Conservation (phyloP, 352 stramenopile species). For the Thraustochytrium sp. region DNA sequence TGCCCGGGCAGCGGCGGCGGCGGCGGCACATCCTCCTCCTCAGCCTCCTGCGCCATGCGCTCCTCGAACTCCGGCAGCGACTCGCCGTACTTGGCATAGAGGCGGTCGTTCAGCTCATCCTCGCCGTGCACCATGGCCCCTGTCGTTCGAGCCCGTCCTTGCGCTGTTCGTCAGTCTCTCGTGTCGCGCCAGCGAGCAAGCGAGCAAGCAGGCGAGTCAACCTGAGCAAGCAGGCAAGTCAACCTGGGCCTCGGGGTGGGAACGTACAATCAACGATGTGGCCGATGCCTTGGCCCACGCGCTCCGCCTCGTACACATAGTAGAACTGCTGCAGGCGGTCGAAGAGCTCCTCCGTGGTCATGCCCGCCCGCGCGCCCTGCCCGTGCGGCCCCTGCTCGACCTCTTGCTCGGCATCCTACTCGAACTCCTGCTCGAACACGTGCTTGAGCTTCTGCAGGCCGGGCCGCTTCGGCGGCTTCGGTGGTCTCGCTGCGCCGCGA, state of each 20-base stretch:
- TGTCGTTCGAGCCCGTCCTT: not conserved
- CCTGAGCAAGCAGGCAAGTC: not conserved
- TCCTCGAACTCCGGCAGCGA: not conserved
- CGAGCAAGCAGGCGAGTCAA: not conserved
- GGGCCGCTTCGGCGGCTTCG: too few species aligned
- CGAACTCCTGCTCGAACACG: too few species aligned
- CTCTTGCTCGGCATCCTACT: too few species aligned
- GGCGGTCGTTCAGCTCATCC: slow-evolving; percentile 28
- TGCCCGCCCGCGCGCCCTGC: too few species aligned
- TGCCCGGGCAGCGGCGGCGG: not conserved
- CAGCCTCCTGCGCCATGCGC: not conserved
- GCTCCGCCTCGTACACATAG: slow-evolving; percentile 6
- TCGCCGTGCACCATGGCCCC: not conserved
- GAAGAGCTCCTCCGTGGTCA: too few species aligned
- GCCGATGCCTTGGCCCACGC: slow-evolving; percentile 31
- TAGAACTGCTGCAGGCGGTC: slow-evolving; percentile 33
- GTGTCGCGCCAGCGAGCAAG: not conserved
- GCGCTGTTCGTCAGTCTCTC: not conserved
- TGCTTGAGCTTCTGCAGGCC: too few species aligned
- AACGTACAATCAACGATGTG: slow-evolving; percentile 36
- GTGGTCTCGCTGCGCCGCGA: too few species aligned
- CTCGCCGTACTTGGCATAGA: slow-evolving; percentile 39
- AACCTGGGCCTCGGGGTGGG: too few species aligned
- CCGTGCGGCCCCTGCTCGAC: too few species aligned
- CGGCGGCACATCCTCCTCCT: not conserved